Base-by-base conservation (phyloP, 2,329 filamentous ascomycete species). In the Penicillium occitanis region DNA sequence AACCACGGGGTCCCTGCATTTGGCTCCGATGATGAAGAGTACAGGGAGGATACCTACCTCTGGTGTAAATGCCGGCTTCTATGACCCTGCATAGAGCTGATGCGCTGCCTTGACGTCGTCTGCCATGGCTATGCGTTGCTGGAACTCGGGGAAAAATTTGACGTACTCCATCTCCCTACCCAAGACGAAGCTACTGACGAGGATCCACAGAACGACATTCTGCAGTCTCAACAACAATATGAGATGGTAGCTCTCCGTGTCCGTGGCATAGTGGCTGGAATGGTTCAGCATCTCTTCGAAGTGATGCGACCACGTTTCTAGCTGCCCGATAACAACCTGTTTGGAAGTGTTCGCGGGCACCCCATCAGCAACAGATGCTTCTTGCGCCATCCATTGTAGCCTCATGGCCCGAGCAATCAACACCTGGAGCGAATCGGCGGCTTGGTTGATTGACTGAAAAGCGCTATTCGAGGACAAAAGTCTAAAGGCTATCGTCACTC, bases 1-100 rank as follows among this genome's bases (percentile, higher is more conserved):
- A 46, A 78, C 69, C 2, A 25, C 48, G 0, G 76, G 74, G 69
- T 79, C 68, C 30, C 77, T 73, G 69, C 77, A 79, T 69, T 78
- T 78, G 61, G 62, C 70, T n/a, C 76, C 76, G 37, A 76, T 72
- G 5, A 78, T 73, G 69, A 33, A 79, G 22, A 78, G 73, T 22
- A 73, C 70, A 28, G 76, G 76, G 61, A 78, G 7, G 35, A 77
- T 69, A 22, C 72, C 75, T 11, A 76, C 63, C 65, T 77, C 75
- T 1, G 73, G 75, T 25, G 76, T 78, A 59, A 78, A 79, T n/a
- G 69, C 75, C 63, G 71, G 68, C 58, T 66, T 67, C 35, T 25
- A 42, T 25, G 68, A 71, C 11, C 68, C 71, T 13, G 69, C 67
- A 69, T 72, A 70, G 48, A 14, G n/a, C 11, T 59, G n/a, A 42